Evolutionary conservation across 352 stramenopile genomes (phyloP), one percentile per base, ranked within the genome.

Genomic region (Phytophthora citricola): DNA sequence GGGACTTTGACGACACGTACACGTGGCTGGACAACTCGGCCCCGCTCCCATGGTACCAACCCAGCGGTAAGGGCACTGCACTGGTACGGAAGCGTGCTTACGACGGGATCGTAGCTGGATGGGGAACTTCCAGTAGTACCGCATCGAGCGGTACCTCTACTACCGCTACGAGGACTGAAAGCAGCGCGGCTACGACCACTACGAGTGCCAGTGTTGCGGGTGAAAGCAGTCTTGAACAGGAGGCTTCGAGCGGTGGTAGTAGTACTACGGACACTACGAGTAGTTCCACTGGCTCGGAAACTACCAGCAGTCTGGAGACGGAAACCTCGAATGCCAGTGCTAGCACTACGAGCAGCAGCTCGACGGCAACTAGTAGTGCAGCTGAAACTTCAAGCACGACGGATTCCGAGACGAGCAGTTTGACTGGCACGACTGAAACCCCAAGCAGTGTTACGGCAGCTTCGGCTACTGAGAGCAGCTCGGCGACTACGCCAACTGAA

Each of bases 1-100:
- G 63, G 57, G 63, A 69, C 36, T 72, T 72, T 14, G 43, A 41
- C 36, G 66, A 73, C 39, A 44, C 36, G 40, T 70, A 73, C 53
- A 57, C 66, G 39, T 73, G 66, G 66, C 50, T 73, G 12, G 26
- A 12, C 11, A 58, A 60, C 39, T 10, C 50, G 27, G 48, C 59
- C 10, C 66, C 66, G 17, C 60, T 73, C 2, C 59, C 66, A 12
- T 70, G 45, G 46, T 62, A 73, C 36, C 66, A 73, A 38, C 66
- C 66, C 0, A 34, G 11, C 15, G 68, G 63, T 31, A 57, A 69
- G 38, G 58, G 48, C 52, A 72, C 62, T 15, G 47, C 45, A 39
- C 50, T 76, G 31, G 68, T 69, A 24, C 62, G 52, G 6, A 76
- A 76, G 43, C 57, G 55, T 24, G 50, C 58, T 0, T 76, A 76